A percentile compares a stretch with the other conserved stretches of the same genome.
Evolutionary conservation across 352 stramenopile genomes (phyloP).

Genomic region (Pythium phragmitis): DNA sequence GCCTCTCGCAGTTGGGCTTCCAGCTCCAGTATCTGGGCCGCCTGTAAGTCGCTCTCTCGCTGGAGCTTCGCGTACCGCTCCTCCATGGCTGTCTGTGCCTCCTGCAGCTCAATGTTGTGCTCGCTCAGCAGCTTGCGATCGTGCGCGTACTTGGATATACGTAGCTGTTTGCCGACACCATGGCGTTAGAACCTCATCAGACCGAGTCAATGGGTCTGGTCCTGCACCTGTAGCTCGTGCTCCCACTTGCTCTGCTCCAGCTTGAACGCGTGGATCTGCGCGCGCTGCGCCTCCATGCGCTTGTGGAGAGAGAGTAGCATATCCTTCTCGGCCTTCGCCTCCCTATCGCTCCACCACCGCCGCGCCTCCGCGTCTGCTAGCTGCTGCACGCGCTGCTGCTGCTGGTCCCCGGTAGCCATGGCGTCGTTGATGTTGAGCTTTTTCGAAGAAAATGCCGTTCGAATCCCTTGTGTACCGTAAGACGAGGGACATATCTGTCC

Average conservation of each 20-base stretch:
- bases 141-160: slow-evolving; percentile 75
- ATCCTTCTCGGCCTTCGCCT: slow-evolving; percentile 53
- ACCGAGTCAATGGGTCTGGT: background rate
- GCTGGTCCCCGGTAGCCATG: background rate
- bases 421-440: slow-evolving; percentile 8
- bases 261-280: slow-evolving; percentile 77
- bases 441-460: background rate
- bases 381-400: slow-evolving; percentile 17
- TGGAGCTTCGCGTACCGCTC: slow-evolving; percentile 44
- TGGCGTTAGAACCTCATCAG: background rate
- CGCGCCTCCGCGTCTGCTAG: slow-evolving; percentile 40
- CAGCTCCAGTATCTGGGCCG: slow-evolving; percentile 59
- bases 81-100: slow-evolving; percentile 51
- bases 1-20: slow-evolving; percentile 53
- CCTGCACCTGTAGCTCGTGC: slow-evolving; percentile 59
- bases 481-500: slow-evolving; percentile 1
- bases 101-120: slow-evolving; percentile 79
- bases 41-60: slow-evolving; percentile 56
- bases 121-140: slow-evolving; percentile 78
- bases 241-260: slow-evolving; percentile 83
- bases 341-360: slow-evolving; percentile 58
- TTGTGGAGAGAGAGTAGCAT: slow-evolving; percentile 51
- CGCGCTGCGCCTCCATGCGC: slow-evolving; percentile 68
- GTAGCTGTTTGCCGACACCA: slow-evolving; percentile 33
- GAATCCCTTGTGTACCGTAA: background rate